phyloP scores from a whole-genome alignment of 2,329 filamentous ascomycete genomes.

The Hypocreales sp. region DNA sequence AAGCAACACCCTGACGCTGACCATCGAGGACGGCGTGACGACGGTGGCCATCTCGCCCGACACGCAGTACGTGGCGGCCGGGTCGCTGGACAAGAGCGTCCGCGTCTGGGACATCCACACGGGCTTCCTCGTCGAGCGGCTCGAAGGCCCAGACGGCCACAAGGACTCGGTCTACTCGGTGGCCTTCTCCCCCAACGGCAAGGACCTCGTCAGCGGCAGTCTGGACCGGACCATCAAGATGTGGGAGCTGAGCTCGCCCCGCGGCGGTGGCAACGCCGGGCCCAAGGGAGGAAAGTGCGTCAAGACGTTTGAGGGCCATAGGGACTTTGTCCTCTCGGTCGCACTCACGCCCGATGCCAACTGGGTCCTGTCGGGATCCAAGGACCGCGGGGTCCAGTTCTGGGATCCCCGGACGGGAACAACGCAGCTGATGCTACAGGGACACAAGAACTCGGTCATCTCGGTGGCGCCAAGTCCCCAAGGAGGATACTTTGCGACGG shows the following conservation, averaged over 20 bases:
- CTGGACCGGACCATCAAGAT: conserved; percentile 98
- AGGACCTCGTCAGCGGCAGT: conserved; percentile 85
- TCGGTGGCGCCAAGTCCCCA: conserved; percentile 88
- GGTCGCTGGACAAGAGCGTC: conserved; percentile 93
- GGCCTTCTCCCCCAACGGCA: conserved; percentile 85
- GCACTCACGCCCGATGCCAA: conserved; percentile 85
- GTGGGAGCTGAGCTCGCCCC: conserved; percentile 77
- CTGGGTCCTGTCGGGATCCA: conserved; percentile 95
- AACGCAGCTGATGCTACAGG: conserved; percentile 95
- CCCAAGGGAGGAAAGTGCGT: conserved; percentile 85
- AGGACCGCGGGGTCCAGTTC: conserved; percentile 95
- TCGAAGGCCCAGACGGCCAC: conserved; percentile 87
- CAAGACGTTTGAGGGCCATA: conserved; percentile 93
- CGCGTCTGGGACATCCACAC: conserved; percentile 87
- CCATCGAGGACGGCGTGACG: conserved; percentile 92
- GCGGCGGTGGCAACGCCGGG: conserved; percentile 48
- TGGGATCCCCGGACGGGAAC: conserved; percentile 92
- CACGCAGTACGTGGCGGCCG: conserved; percentile 84
- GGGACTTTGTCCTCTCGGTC: conserved; percentile 93
- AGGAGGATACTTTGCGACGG: conserved; percentile 82
- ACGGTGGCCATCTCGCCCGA: conserved; percentile 96
- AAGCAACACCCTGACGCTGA: conserved; percentile 67
- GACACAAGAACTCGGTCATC: conserved; percentile 97
- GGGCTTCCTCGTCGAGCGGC: conserved; percentile 75
- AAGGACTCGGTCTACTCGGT: conserved; percentile 96